phyloP scores from a whole-genome alignment of 2,329 filamentous ascomycete species.

The Clarireedia sp. region DNA sequence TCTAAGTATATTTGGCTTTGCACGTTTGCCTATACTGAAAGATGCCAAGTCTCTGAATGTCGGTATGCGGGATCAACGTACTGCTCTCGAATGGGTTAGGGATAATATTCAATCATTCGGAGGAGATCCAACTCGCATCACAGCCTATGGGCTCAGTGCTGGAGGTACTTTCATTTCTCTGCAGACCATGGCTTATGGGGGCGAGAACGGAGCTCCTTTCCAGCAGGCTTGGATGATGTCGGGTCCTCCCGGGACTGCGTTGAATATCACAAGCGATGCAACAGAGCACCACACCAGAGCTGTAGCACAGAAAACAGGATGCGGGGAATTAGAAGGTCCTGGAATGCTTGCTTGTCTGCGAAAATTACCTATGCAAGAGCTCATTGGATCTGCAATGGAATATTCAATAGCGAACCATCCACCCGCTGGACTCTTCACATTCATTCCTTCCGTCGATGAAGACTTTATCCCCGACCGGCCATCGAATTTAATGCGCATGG shows the following conservation, averaged over 20 bases:
- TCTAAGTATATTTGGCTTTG: slow-evolving; percentile 7
- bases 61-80: slow-evolving; percentile 10
- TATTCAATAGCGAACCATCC: slow-evolving; percentile 9
- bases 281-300: background rate
- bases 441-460: slow-evolving; percentile 6
- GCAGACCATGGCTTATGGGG: background rate
- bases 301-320: background rate
- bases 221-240: slow-evolving; percentile 5
- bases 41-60: slow-evolving; percentile 4
- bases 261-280: slow-evolving; percentile 1
- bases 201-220: background rate
- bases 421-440: background rate
- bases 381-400: slow-evolving; percentile 6
- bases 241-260: background rate
- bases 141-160: background rate
- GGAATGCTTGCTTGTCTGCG: background rate
- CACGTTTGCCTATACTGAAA: background rate
- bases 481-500: background rate
- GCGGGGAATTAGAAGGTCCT: background rate
- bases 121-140: background rate
- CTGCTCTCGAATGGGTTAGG: slow-evolving; percentile 2
- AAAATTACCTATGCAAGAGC: background rate
- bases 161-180: background rate
- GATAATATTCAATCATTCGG: slow-evolving; percentile 6
- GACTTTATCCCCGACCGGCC: background rate